Base-by-base conservation (phyloP, 2,329 filamentous ascomycete species). In the Cercospora sp. region DNA sequence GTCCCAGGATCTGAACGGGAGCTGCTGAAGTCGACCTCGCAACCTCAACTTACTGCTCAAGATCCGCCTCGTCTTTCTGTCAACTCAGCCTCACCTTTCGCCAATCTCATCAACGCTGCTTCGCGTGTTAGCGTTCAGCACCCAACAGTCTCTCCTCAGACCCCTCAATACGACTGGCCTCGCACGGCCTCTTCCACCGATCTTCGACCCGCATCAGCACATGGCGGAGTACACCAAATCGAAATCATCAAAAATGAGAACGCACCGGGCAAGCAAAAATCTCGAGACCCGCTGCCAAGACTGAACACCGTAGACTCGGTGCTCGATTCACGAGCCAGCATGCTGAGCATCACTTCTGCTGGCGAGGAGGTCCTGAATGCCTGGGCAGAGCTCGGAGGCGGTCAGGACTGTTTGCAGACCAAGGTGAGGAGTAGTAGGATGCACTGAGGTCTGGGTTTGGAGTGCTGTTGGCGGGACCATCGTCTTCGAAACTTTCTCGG, bases 321-420 rank as follows among this genome's bases (percentile, higher is more conserved):
- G 18, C 30, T 65, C 20, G 65, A 70, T 23, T 31, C 63, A 18
- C 30, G 66, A 30, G 66, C 69, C 18, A 75, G 72, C 62, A 63
- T 78, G 57, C 55, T 73, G 16, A 73, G 73, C 59, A 71, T 72
- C 57, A 75, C 77, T 58, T 82, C 81, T 67, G 81, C 82, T 4
- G 80, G 80, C 51, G 81, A 83, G 33, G 82, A 84, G 69, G 80
- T 84, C 7, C 73, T 83, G 30, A 81, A 80, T 64, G 82, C 82
- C 16, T 84, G 82, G 82, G 80, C 80, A 10, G 82, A 79, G 65
- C 68, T 84, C 26, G 82, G 82, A 7, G 82, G 82, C 16, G 69
- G 68, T 18, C 65, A 63, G 33, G 69, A 69, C 20, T 66, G 63
- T 48, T 28, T 68, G 30, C 33, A 55, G 42, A 68, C 63, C n/a